A percentile compares a stretch with the other conserved stretches of the same genome.
These are phyloP conservation scores for Raffaelea ambrosiae DNA, from an alignment of 2,329 filamentous ascomycete species.

Conservation along the genomic window DNA sequence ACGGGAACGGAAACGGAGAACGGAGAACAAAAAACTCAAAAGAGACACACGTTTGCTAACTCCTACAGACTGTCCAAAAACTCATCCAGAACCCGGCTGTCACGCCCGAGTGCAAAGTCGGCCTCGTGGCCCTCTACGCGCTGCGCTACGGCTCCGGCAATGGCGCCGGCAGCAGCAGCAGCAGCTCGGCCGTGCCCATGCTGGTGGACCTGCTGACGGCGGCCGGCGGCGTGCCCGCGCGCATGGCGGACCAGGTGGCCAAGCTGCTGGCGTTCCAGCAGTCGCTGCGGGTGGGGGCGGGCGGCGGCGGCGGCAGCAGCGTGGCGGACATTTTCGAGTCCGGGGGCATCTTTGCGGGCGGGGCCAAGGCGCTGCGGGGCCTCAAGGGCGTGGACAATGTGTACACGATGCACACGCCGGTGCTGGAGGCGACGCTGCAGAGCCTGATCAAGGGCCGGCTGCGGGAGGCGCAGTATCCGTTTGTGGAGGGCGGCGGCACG, in stretches of 20 bases:
- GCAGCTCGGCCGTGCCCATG: slow-evolving; percentile 73
- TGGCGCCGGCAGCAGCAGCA: slow-evolving; percentile 46
- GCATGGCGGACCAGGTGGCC: slow-evolving; percentile 69
- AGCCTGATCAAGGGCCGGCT: slow-evolving; percentile 88
- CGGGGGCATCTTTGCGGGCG: slow-evolving; percentile 77
- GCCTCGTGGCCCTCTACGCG: slow-evolving; percentile 88
- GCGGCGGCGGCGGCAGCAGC: slow-evolving; percentile 63
- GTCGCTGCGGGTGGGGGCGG: slow-evolving; percentile 71
- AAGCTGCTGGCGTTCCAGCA: slow-evolving; percentile 80
- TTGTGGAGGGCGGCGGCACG: slow-evolving; percentile 71
- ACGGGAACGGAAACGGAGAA: no score
- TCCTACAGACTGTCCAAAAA: slow-evolving; percentile 63
- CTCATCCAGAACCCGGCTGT: slow-evolving; percentile 76
- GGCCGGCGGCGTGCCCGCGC: slow-evolving; percentile 68
- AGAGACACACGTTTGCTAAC: no score
- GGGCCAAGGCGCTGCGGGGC: slow-evolving; percentile 77
- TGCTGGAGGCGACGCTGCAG: slow-evolving; percentile 79
- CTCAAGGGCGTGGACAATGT: slow-evolving; percentile 98
- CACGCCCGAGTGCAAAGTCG: slow-evolving; percentile 73
- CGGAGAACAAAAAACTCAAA: no score
- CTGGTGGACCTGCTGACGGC: slow-evolving; percentile 80
- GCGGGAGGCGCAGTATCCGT: slow-evolving; percentile 82
- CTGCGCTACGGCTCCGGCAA: slow-evolving; percentile 57
- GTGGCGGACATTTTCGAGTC: slow-evolving; percentile 91
- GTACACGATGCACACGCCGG: slow-evolving; percentile 92